These are phyloP conservation scores for Pholiota conissans DNA, from an alignment of 768 basidiomycete genomes.

Conservation along the genomic window DNA sequence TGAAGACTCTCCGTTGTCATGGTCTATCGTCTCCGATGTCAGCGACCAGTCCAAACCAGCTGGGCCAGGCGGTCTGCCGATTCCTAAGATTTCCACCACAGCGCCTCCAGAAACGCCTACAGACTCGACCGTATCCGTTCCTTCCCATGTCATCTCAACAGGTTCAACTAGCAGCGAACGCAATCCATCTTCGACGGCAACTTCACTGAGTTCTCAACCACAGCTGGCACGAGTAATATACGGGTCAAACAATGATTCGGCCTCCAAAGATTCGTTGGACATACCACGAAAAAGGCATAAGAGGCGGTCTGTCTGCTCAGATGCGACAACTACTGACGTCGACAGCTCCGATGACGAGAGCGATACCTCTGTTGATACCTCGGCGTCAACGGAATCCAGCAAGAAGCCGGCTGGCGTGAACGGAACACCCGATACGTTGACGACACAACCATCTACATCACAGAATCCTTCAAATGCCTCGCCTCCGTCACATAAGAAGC, in stretches of 20 bases:
- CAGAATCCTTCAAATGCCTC: background rate
- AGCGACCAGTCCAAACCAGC: slow-evolving; percentile 1
- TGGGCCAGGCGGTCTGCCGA: slow-evolving; percentile 42
- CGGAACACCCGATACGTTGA: background rate
- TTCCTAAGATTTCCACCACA: slow-evolving; percentile 55
- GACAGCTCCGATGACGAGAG: slow-evolving; percentile 47
- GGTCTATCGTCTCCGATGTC: slow-evolving; percentile 6
- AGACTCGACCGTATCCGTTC: background rate
- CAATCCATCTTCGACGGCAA: background rate
- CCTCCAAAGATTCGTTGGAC: slow-evolving; percentile 24
- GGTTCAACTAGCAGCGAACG: too few relatives aligned
- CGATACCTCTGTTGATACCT: slow-evolving; percentile 35
- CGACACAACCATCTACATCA: slow-evolving; percentile 14
- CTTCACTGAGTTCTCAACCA: slow-evolving; percentile 4
- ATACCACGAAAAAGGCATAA: slow-evolving; percentile 15
- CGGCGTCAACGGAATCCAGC: slow-evolving; percentile 23
- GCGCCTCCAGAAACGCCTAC: slow-evolving; percentile 30
- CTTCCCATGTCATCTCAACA: too few relatives aligned
- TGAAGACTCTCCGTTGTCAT: slow-evolving; percentile 7
- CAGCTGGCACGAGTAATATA: slow-evolving; percentile 13
- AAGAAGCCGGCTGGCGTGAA: background rate
- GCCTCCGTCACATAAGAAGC: slow-evolving; percentile 20
- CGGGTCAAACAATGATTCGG: slow-evolving; percentile 11
- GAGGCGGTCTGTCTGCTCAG: slow-evolving; percentile 12
- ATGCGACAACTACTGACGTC: slow-evolving; percentile 19